Conservation (phyloP, 202 grass and related monocot species). For the Panicum virgatum region DNA sequence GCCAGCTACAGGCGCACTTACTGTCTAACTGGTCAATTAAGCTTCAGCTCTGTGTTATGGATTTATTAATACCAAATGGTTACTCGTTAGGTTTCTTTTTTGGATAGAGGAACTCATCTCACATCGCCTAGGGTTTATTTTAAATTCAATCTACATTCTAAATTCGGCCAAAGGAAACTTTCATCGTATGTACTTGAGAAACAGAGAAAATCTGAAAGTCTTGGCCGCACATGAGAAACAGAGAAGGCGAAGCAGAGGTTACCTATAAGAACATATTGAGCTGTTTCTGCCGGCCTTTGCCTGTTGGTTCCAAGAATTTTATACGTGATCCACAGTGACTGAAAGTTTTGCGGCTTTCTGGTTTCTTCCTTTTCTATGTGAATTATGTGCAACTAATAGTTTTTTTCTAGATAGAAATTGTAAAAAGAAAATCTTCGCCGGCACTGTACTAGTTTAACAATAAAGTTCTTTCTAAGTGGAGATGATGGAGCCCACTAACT, state of each 20-base stretch:
- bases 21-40: too few species aligned
- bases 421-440: background rate
- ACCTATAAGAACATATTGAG: background rate
- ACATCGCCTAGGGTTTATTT: background rate
- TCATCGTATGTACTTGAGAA: background rate
- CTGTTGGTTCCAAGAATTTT: background rate
- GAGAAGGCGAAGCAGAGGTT: background rate
- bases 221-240: background rate
- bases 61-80: too few species aligned
- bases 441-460: background rate
- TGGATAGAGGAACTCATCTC: background rate
- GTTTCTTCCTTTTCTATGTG: background rate
- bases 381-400: too few species aligned
- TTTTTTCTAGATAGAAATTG: background rate
- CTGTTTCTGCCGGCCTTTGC: background rate
- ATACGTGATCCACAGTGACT: background rate
- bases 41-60: too few species aligned
- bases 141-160: background rate
- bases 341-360: background rate
- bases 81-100: background rate
- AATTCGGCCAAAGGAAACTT: background rate
- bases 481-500: constrained; percentile 16
- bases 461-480: background rate
- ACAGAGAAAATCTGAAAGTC: background rate
- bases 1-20: background rate